Evolutionary conservation across 1,284 basidiomycete species (phyloP), one percentile per base, ranked within the genome.

Genomic region (Microbotryum scabiosae): DNA sequence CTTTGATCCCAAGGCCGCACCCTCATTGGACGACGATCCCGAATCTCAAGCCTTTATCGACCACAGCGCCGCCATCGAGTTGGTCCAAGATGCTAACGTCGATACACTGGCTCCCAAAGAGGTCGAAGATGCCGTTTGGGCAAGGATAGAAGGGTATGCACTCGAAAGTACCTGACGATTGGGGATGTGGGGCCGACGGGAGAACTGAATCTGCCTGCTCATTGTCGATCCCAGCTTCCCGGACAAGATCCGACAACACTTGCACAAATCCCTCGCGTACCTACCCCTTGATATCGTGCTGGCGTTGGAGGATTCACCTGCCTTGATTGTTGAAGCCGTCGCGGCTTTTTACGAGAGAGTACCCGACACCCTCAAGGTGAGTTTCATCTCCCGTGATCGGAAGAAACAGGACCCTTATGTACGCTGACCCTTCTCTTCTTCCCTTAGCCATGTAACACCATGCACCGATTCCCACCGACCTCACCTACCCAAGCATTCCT

Each of bases 281-380:
- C 73, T 98, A 4, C 91, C 94, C 2, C 67, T 78, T 5, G 85
- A 87, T 52, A 81, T 97, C 43, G 88, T 86, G 3, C 83, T 81
- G 65, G 84, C 87, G 0, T 78, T 98, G 26, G 72, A 77, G 14
- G 74, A 77, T 8, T 78, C 84, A 63, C 86, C 87, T 0, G 78
- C 82, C 5, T 80, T 98, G 21, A 79, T 93, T 14, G 89, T 96
- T 69, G 85, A 84, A 69, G 88, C 92, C 0, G 81, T 88, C 3
- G 90, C 92, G 74, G 83, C 87, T 0, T 97, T 97, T 75, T 94
- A 96, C 73, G 93, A 91, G 1, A 82, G 92, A 57, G 93, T 96
- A 77, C 86, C 86, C 1, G 79, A 87, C 4, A 89, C 91, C 74
- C 78, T 97, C 58, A 83, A 90, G 49, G 90, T 93, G 73, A 73